Percentiles rank a stretch among this genome's conserved stretches.
Conservation (phyloP, 371 early-diverging fungal genomes). For the Neoconidiobolus thromboides region DNA sequence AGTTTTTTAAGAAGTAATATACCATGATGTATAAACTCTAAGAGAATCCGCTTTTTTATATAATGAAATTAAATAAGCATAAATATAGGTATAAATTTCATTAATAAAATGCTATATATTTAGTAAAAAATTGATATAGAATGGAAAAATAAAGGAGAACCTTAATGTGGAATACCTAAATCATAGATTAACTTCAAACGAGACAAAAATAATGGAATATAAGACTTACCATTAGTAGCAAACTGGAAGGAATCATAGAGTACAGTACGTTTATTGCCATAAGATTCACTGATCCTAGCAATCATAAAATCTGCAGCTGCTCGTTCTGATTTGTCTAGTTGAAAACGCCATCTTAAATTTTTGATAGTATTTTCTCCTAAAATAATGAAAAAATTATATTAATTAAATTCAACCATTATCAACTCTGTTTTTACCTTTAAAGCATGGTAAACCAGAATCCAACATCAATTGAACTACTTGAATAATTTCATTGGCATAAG, state of each 20-base stretch:
- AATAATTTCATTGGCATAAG: conserved; percentile 83
- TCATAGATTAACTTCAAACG: not conserved
- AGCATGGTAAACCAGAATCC: conserved; percentile 95
- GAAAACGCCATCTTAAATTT: conserved; percentile 79
- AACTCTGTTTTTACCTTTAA: conserved; percentile 42
- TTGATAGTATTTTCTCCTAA: conserved; percentile 49
- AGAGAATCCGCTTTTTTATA: too few species aligned
- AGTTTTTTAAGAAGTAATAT: too few species aligned
- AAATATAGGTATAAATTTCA: too few species aligned
- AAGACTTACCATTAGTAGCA: conserved; percentile 58
- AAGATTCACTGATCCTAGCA: conserved; percentile 70
- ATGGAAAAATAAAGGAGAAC: not conserved
- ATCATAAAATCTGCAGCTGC: conserved; percentile 91
- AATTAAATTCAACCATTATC: not conserved
- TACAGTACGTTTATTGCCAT: conserved; percentile 75
- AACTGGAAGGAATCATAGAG: conserved; percentile 76
- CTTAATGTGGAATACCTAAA: not conserved
- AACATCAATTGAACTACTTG: conserved; percentile 82
- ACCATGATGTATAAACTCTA: too few species aligned
- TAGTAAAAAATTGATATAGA: too few species aligned
- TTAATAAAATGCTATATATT: too few species aligned
- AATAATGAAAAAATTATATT: conserved; percentile 7
- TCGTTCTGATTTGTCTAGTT: conserved; percentile 72
- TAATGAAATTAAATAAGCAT: too few species aligned
- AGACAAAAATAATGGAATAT: not conserved